These are phyloP conservation scores for Xylaria grammica DNA, from an alignment of 495 filamentous ascomycete species.

Conservation along the genomic window DNA sequence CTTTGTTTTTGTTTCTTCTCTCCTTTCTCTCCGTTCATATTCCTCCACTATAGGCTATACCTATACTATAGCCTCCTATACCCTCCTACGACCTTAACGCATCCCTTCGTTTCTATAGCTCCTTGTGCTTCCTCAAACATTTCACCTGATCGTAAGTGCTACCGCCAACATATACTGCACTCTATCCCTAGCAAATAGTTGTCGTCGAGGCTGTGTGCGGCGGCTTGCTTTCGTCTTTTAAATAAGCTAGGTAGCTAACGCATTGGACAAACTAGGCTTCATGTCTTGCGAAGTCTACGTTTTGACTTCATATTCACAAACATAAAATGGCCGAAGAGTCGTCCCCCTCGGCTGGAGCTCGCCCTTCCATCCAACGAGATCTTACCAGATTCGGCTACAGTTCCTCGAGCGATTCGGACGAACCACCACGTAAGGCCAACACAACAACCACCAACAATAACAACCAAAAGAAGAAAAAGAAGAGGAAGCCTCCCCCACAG, in stretches of 20 bases:
- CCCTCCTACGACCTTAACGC: not conserved
- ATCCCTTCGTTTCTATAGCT: not conserved
- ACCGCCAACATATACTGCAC: not conserved
- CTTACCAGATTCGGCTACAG: constrained; percentile 41
- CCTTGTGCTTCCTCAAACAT: not conserved
- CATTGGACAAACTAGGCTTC: not conserved
- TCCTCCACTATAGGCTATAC: not conserved
- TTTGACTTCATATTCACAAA: not conserved
- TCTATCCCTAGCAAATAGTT: not conserved
- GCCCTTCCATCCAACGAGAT: constrained; percentile 21
- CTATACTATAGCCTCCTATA: not conserved
- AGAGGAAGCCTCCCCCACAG: constrained; percentile 71
- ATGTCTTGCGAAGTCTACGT: not conserved
- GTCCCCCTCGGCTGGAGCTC: not conserved
- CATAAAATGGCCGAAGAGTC: constrained; percentile 10
- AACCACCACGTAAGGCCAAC: constrained; percentile 32
- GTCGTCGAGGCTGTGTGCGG: not conserved
- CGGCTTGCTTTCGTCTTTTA: not conserved
- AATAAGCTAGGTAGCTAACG: not conserved
- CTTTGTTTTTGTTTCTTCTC: not conserved
- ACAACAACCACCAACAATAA: constrained; percentile 25
- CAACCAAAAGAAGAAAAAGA: constrained; percentile 56
- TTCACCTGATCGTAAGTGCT: not conserved
- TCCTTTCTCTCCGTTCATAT: not conserved
- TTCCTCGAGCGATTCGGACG: constrained; percentile 44